phyloP scores from a whole-genome alignment of 1,139 yeast species.

The Debaryomyces sp. region DNA sequence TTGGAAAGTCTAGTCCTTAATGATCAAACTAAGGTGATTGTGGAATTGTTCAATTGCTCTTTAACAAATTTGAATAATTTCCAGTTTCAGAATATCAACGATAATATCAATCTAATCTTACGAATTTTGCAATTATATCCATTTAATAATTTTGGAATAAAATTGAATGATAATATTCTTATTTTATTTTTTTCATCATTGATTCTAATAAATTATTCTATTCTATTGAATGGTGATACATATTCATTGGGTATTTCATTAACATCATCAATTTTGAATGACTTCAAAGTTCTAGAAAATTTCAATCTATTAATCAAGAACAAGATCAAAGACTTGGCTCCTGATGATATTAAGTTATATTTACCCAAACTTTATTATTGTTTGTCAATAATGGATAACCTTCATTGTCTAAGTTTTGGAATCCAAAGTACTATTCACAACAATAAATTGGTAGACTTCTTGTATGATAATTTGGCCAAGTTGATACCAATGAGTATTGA shows the following conservation, averaged over 20 bases:
- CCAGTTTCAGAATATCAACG: slow-evolving; percentile 32
- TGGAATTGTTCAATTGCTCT: slow-evolving; percentile 55
- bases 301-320: slow-evolving; percentile 24
- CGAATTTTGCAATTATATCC: slow-evolving; percentile 50
- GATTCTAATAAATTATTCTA: slow-evolving; percentile 55
- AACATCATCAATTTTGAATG: slow-evolving; percentile 59
- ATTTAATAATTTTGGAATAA: slow-evolving; percentile 24
- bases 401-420: slow-evolving; percentile 62
- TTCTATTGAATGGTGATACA: slow-evolving; percentile 59
- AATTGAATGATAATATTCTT: slow-evolving; percentile 34
- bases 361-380: slow-evolving; percentile 54
- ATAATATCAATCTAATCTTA: slow-evolving; percentile 41
- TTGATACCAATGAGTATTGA: slow-evolving; percentile 18
- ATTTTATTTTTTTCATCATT: slow-evolving; percentile 48
- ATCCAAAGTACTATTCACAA: slow-evolving; percentile 40
- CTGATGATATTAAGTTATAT: slow-evolving; percentile 42
- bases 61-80: slow-evolving; percentile 49
- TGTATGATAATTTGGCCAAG: slow-evolving; percentile 18
- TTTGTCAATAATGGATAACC: slow-evolving; percentile 53
- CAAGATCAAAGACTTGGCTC: slow-evolving; percentile 18
- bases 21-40: slow-evolving; percentile 39
- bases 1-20: slow-evolving; percentile 15
- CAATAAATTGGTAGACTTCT: slow-evolving; percentile 18
- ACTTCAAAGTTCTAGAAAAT: slow-evolving; percentile 52
- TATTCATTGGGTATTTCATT: slow-evolving; percentile 58